These are phyloP conservation scores for Ustilago tritici DNA, from an alignment of 1,284 basidiomycete species.

Conservation along the genomic window DNA sequence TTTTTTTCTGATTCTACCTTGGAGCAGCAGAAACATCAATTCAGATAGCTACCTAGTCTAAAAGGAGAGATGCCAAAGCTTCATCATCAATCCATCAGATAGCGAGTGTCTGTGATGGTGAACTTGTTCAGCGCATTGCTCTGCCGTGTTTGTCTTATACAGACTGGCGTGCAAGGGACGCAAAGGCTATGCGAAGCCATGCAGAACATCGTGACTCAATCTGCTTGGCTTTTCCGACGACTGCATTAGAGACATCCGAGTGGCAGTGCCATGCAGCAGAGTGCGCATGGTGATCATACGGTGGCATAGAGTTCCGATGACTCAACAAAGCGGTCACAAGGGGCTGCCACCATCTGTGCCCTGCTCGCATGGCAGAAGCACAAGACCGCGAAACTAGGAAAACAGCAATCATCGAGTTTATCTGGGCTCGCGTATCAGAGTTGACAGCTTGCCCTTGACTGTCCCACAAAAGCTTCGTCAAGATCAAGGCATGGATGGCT, in stretches of 20 bases:
- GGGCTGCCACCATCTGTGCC: neutral
- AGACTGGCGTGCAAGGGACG: neutral
- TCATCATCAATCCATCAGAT: too few relatives aligned
- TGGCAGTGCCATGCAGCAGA: slow-evolving; percentile 6
- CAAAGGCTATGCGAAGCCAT: neutral
- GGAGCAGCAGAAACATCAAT: too few relatives aligned
- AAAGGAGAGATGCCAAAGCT: too few relatives aligned
- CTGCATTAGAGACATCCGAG: slow-evolving; percentile 13
- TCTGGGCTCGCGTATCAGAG: too few relatives aligned
- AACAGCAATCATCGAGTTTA: too few relatives aligned
- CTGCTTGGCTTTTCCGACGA: slow-evolving; percentile 12
- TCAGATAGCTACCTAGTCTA: too few relatives aligned
- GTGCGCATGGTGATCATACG: neutral
- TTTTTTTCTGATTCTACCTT: too few relatives aligned
- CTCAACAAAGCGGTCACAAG: neutral
- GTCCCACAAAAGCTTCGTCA: neutral
- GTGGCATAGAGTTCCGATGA: neutral
- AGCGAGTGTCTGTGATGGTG: too few relatives aligned
- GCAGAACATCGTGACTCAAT: neutral
- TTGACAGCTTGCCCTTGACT: neutral
- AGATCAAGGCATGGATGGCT: neutral
- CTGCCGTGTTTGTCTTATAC: neutral
- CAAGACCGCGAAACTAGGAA: neutral
- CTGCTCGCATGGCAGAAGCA: neutral
- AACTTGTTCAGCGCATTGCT: too few relatives aligned